Base-by-base conservation (phyloP, 345 rosid species). In the Rubroshorea leprosula region DNA sequence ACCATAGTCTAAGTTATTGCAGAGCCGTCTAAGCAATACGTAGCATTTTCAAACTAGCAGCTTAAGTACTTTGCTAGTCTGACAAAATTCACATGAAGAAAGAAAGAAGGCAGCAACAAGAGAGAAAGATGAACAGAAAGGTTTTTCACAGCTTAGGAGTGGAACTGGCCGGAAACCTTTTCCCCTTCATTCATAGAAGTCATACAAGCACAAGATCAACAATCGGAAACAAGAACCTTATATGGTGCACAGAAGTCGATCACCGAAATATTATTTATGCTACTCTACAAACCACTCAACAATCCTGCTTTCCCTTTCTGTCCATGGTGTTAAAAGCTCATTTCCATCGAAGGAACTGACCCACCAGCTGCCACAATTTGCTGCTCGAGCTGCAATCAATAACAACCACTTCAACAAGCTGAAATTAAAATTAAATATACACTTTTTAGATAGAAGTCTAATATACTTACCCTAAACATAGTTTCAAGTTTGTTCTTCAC, bases 311-410 rank as follows among this genome's bases (percentile, higher is more conserved):
- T 11, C 35, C 41, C 60, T 16, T 61, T 54, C 39, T 29, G 7
- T 54, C 46, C 15, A 6, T 14, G 35, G 47, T 38, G 57, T 71
- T 72, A 85, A 64, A 76, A 85, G 46, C 74, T 69, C 50, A 78
- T 43, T 46, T 88, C 92, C 55, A 61, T 64, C 29, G 51, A 49
- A 0, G 95, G 90, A 70, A 83, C 69, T 24, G 89, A 64, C 68
- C 96, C 94, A 54, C 99, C 97, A 57, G 86, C 89, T 14, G 94
- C 89, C 72, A 82, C 80, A 58, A 92, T 80, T 68, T 92, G 94
- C 64, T 83, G 90, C 85, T 92, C 96, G 77, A 89, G 56, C 99
- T 92, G 82, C 74, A 66, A 58, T 24, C 1, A 61, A n/a, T 23
- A 58, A 23, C 2, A 24, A 58, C 49, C 41, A 51, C 18, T 20